Evolutionary conservation across 179 eudicot species (phyloP).

Genomic region (Silene vulgaris): DNA sequence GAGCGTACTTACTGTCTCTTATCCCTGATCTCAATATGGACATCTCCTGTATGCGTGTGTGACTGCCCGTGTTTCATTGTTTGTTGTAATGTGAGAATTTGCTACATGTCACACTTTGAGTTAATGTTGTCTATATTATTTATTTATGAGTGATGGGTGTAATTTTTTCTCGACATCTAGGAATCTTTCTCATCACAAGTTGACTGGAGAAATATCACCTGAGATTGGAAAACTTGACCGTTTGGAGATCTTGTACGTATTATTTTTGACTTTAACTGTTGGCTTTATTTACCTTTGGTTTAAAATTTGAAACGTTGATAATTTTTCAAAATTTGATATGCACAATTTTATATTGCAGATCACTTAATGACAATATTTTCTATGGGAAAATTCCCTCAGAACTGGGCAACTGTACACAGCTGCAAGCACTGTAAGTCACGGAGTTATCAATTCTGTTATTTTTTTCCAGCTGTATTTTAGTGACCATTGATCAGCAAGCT

Average conservation of each 20-base stretch:
- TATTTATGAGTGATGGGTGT: constrained; percentile 6
- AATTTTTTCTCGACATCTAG: constrained; percentile 31
- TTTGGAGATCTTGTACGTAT: constrained; percentile 72
- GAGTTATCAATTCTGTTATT: neutral
- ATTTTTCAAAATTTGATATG: neutral
- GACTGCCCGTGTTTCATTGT: constrained; percentile 1
- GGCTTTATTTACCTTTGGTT: constrained; percentile 1
- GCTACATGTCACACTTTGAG: neutral
- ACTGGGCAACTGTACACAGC: constrained; percentile 78
- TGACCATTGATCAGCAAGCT: neutral
- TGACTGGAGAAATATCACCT: constrained; percentile 83
- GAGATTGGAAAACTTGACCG: constrained; percentile 84
- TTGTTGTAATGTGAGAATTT: neutral
- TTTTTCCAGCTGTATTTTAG: constrained; percentile 1
- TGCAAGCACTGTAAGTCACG: constrained; percentile 71
- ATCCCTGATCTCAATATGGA: neutral
- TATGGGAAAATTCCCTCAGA: constrained; percentile 89
- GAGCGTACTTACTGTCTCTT: neutral
- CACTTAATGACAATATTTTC: constrained; percentile 77
- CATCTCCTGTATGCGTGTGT: constrained; percentile 7
- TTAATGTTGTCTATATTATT: constrained; percentile 4
- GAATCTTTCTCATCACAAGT: constrained; percentile 81
- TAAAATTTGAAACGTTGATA: neutral
- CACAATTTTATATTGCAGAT: constrained; percentile 42
- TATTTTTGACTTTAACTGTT: constrained; percentile 17